Base-by-base conservation (phyloP, 345 rosid genomes). In the Streptanthus diversifolius region DNA sequence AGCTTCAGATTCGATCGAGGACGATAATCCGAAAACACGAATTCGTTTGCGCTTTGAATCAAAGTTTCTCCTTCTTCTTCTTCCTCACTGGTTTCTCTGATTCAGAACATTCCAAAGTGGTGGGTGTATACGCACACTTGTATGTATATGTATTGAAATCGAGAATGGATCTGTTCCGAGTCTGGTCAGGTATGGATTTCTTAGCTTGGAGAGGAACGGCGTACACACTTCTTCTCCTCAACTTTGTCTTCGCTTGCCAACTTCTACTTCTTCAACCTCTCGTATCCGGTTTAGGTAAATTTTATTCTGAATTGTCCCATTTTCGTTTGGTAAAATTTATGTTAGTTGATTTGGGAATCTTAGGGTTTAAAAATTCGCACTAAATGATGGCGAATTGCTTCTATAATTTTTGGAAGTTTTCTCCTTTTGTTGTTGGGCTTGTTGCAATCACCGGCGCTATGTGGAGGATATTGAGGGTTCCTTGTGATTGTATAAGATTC, bases 261-360 rank as follows among this genome's bases (percentile, higher is more conserved):
- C 78, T 90, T 59, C 83, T 95, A 18, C 85, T 95, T 67, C 96
- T 88, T 43, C 99, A 95, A 59, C 97, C 99, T 60, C 92, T 91
- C 47, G 98, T 95, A 33, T 90, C 90, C 52, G 92, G 98, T 79
- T 81, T 78, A 40, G 98, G 99, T 87, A 70, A 5, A 0, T 29
- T n/a, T 33, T 17, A 40, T 21, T 47, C 48, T 64, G 7, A 5
- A 36, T 27, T 48, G 27, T 8, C 24, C 15, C 49, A 19, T 51
- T 33, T 36, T 7, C 39, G 22, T 8, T n/a, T 68, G 17, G 25
- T 69, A 3, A 15, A 6, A 8, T 70, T 17, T 37, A 8, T 48
- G n/a, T 15, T 64, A 29, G 76, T 52, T 77, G 55, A 69, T 63
- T 44, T 57, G 43, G 58, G 47, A n/a, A 40, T 74, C 6, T 60